Conservation (phyloP, 768 basidiomycete species). For the Mycena vitilis region DNA sequence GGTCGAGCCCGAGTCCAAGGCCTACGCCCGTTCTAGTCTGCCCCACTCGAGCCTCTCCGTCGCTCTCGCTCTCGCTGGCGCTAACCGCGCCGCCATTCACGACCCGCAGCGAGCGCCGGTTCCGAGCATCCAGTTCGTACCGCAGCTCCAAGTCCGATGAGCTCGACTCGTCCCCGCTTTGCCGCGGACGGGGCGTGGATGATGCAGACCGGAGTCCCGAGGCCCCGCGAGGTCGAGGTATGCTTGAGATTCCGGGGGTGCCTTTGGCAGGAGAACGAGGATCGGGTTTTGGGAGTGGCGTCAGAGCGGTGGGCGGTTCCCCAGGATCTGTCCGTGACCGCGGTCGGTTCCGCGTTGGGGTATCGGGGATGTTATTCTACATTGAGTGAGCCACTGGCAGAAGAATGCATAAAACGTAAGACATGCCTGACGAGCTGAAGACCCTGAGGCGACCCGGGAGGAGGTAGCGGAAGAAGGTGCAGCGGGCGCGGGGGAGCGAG, state of each 20-base stretch:
- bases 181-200: slow-evolving; percentile 35
- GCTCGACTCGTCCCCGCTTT: slow-evolving; percentile 49
- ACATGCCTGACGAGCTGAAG: slow-evolving; percentile 1
- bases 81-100: slow-evolving; percentile 31
- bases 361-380: neutral
- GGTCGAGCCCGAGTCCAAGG: slow-evolving; percentile 21
- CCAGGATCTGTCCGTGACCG: slow-evolving; percentile 55
- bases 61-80: slow-evolving; percentile 34
- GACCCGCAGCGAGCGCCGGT: slow-evolving; percentile 31
- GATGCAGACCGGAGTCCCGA: slow-evolving; percentile 40
- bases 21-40: slow-evolving; percentile 11
- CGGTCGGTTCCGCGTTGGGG: slow-evolving; percentile 34
- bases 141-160: slow-evolving; percentile 51
- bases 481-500: slow-evolving; percentile 29
- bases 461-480: slow-evolving; percentile 13
- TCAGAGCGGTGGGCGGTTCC: slow-evolving; percentile 2
- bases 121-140: slow-evolving; percentile 33
- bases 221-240: slow-evolving; percentile 48
- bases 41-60: slow-evolving; percentile 1
- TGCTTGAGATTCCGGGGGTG: slow-evolving; percentile 41
- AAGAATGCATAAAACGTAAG: neutral
- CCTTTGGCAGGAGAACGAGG: slow-evolving; percentile 6
- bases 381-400: neutral
- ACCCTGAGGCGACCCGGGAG: neutral
- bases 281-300: slow-evolving; percentile 19